Conservation (phyloP, 2,329 filamentous ascomycete genomes). For the Arthrinium phaeospermum region DNA sequence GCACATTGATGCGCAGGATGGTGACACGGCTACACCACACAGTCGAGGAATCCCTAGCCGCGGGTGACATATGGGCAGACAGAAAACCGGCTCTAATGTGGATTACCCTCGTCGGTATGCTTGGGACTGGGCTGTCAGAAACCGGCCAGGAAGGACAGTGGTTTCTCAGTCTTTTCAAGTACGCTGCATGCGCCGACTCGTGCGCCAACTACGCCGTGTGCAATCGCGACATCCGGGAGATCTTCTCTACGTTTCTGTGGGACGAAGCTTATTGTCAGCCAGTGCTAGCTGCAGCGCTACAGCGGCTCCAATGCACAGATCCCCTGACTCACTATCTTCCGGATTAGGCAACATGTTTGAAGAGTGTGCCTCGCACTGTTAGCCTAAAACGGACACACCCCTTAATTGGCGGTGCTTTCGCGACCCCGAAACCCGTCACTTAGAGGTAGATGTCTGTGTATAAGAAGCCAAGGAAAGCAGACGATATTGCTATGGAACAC, state of each 20-base stretch:
- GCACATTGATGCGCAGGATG: constrained; percentile 23
- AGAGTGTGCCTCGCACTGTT: constrained; percentile 5
- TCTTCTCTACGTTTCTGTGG: constrained; percentile 25
- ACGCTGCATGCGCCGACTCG: background rate
- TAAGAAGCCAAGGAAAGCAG: background rate
- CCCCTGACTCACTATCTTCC: constrained; percentile 14
- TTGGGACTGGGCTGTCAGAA: background rate
- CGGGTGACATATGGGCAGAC: background rate
- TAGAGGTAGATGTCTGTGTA: background rate
- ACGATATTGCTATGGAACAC: background rate
- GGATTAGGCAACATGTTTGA: constrained; percentile 25
- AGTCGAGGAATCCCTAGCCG: background rate
- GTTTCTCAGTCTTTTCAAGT: background rate
- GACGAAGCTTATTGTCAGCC: constrained; percentile 23
- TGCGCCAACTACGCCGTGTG: background rate
- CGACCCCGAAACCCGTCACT: background rate
- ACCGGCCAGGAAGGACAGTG: background rate
- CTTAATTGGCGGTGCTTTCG: background rate
- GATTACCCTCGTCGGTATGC: background rate
- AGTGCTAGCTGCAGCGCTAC: constrained; percentile 19
- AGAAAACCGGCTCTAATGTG: background rate
- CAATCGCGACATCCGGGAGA: constrained; percentile 11
- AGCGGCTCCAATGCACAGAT: background rate
- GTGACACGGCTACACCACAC: constrained; percentile 4
- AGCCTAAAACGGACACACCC: background rate